Evolutionary conservation across 2,329 filamentous ascomycete genomes (phyloP).

Genomic region (Endoconidiophora laricicola): DNA sequence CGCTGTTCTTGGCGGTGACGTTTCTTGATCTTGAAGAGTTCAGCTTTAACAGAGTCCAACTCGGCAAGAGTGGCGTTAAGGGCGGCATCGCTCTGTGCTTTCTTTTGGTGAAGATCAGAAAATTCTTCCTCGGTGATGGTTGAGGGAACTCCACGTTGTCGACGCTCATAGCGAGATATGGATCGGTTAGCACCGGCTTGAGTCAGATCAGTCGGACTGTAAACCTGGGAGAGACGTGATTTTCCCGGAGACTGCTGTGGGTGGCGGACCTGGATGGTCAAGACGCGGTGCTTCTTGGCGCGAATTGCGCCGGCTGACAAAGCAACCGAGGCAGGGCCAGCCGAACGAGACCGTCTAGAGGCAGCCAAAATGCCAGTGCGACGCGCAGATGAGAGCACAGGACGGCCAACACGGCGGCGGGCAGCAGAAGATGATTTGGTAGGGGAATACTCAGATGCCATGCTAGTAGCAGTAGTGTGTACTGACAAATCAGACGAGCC

Average conservation of each 20-base stretch:
- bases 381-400: neutral
- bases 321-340: neutral
- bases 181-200: neutral
- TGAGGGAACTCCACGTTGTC: neutral
- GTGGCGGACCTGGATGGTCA: conserved; percentile 12
- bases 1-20: conserved; percentile 10
- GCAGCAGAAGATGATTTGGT: neutral
- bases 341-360: neutral
- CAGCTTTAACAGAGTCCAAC: conserved; percentile 45
- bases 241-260: conserved; percentile 2
- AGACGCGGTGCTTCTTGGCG: conserved; percentile 5
- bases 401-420: neutral
- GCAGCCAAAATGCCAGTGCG: neutral
- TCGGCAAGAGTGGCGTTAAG: conserved; percentile 50
- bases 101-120: conserved; percentile 5
- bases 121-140: conserved; percentile 9
- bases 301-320: neutral
- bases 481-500: conserved; percentile 3
- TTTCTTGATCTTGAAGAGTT: conserved; percentile 4
- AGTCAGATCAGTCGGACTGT: conserved; percentile 1
- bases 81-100: conserved; percentile 9
- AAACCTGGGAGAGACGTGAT: conserved; percentile 3
- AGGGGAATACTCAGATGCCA: neutral
- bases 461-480: conserved; percentile 5
- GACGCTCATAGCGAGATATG: neutral